phyloP scores from a whole-genome alignment of 768 basidiomycete genomes.

The Gymnopilus dilepis region DNA sequence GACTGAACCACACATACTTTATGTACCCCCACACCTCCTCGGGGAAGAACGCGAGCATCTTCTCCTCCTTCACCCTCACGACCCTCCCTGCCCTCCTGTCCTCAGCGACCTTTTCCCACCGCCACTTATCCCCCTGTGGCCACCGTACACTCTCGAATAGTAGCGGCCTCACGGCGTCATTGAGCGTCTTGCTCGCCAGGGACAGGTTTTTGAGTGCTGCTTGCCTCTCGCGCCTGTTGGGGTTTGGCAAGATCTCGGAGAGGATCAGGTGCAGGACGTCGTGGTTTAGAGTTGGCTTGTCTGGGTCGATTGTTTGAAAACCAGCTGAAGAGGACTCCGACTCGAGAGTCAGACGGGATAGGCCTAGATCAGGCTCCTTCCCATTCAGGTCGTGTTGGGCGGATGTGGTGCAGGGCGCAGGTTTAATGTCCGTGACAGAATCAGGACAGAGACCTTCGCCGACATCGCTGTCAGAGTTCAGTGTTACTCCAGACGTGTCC shows the following conservation, averaged over 20 bases:
- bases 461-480: too few species aligned
- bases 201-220: slow-evolving; percentile 22
- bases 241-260: slow-evolving; percentile 8
- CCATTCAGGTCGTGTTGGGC: too few species aligned
- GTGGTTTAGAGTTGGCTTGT: slow-evolving; percentile 21
- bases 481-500: too few species aligned
- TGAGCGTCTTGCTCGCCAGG: slow-evolving; percentile 16
- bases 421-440: too few species aligned
- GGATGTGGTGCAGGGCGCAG: too few species aligned
- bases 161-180: slow-evolving; percentile 18
- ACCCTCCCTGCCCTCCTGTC: too few species aligned
- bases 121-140: slow-evolving; percentile 43
- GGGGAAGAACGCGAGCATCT: slow-evolving; percentile 46
- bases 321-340: background rate
- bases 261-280: slow-evolving; percentile 28
- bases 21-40: slow-evolving; percentile 42
- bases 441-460: too few species aligned
- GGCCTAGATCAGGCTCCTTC: too few species aligned
- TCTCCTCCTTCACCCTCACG: slow-evolving; percentile 9
- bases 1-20: slow-evolving; percentile 32
- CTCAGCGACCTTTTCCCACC: slow-evolving; percentile 28
- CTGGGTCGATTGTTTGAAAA: background rate
- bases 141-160: slow-evolving; percentile 42
- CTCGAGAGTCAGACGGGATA: background rate
- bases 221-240: slow-evolving; percentile 16